These are phyloP conservation scores for Yamadazyma ubonensis DNA, from an alignment of 805 yeast species.

Conservation along the genomic window DNA sequence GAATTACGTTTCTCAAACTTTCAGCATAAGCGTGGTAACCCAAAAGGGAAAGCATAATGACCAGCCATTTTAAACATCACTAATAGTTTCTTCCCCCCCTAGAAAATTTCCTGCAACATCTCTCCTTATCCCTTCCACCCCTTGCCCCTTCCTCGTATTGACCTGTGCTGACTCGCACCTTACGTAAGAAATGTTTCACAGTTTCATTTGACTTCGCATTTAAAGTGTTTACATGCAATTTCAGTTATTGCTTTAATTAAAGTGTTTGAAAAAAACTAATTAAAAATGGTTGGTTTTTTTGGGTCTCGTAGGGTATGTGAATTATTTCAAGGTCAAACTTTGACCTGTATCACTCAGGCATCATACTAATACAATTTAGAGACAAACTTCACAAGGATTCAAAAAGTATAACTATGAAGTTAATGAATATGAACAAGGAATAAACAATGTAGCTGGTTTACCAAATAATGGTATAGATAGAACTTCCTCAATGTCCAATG, in stretches of 20 bases:
- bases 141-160: background rate
- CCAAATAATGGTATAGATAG: slow-evolving; percentile 20
- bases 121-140: background rate
- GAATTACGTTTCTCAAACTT: too few species aligned
- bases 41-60: too few species aligned
- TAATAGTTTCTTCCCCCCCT: too few species aligned
- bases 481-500: slow-evolving; percentile 25
- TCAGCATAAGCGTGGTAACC: too few species aligned
- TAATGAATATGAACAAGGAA: slow-evolving; percentile 17
- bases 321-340: background rate
- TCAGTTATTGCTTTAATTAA: background rate
- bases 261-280: background rate
- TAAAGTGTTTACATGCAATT: background rate
- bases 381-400: slow-evolving; percentile 33
- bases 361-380: slow-evolving; percentile 12
- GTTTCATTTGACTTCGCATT: background rate
- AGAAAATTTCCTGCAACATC: background rate
- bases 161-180: background rate
- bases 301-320: slow-evolving; percentile 15
- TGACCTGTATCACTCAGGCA: background rate
- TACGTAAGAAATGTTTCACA: background rate
- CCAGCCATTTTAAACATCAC: too few species aligned
- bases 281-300: slow-evolving; percentile 5
- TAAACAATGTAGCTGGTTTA: slow-evolving; percentile 19
- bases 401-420: slow-evolving; percentile 31